Base-by-base conservation (phyloP, 371 early-diverging fungal species). In the Mortierella sp. region DNA sequence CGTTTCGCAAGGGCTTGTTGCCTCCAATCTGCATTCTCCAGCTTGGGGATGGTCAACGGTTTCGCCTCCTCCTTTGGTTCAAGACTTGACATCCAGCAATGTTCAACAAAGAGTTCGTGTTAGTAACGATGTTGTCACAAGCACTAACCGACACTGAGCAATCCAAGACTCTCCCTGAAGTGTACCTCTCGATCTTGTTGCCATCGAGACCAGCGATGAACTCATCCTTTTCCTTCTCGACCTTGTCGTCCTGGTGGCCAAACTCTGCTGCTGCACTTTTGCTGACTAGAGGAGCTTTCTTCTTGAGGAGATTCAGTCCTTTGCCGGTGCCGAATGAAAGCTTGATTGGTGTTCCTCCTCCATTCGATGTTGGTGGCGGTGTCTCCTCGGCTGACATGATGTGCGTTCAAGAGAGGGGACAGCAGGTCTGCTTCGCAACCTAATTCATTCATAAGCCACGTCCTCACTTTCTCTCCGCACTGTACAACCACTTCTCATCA, bases 121-220 rank as follows among this genome's bases (percentile, higher is more conserved):
- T 40, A 28, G 7, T 25, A 44, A 27, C 28, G 10, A 31, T 29
- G 29, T 1, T 13, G 50, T 44, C 40, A 43, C 60, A 53, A 19
- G 12, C 29, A 14, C 45, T 41, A 22, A 31, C 22, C 9, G 10
- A 21, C 17, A 31, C 43, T 46, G 31, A 39, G 13, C 28, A 22
- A 49, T 3, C 19, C 4, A 12, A 56, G 34, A 34, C 4, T 10
- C 4, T 10, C 34, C 4, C 10, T 34, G 7, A 34, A 34, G 34
- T 67, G 64, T 83, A 87, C 88, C 83, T 83, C 72, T 80, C 74
- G 9, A 81, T 65, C 55, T 80, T 81, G 45, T 86, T 86, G 22
- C 82, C 83, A 63, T 88, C 86, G 19, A 88, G 63, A 13, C 86
- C 88, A 28, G 74, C 57, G 22, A 88, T 79, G 45, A 81, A 62